Base-by-base conservation (phyloP, 352 stramenopile genomes). In the Phytophthora ramorum region DNA sequence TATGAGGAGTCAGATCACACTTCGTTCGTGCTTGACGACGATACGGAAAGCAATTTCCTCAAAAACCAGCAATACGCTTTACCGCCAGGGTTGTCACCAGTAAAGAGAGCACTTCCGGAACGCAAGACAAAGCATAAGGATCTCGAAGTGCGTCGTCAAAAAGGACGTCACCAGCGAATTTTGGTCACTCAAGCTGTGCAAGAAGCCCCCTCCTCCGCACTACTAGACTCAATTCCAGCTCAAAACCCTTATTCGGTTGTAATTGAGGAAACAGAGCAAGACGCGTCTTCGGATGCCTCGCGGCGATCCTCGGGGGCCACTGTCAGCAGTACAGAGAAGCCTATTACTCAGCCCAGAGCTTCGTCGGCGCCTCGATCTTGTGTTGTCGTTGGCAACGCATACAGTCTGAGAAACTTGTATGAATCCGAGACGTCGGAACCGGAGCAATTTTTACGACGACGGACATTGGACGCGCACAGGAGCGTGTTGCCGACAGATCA, bases 71-170 rank as follows among this genome's bases (percentile, higher is more conserved):
- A 51, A 2, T 61, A 58, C n/a, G 26, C 20, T 26, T 48, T 66
- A 54, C 48, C 47, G 2, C 66, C 50, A 20, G 30, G 49, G 4
- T 48, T 66, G 26, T 63, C 55, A 14, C 43, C 66, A 14, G 54
- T 71, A 5, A 67, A 66, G 44, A 56, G 81, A 54, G 68, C 63
- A 4, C 28, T 88, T 8, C 83, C 81, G 2, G 83, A 90, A 16
- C 81, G 83, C n/a, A 90, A 89, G 41, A 63, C 62, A 5, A 92
- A 89, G 47, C 76, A 92, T 58, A 81, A 79, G 8, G 81, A 75
- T 17, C 73, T 92, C 2, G 78, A 90, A 55, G 63, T 85, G 32
- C 77, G 83, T 17, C 79, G 83, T 1, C 78, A 89, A 60, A 79
- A 79, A 32, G 83, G 75, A 0, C 72, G 83, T 9, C 70, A 89